Evolutionary conservation across 768 basidiomycete species (phyloP).

Genomic region (Termitomyces sp.): DNA sequence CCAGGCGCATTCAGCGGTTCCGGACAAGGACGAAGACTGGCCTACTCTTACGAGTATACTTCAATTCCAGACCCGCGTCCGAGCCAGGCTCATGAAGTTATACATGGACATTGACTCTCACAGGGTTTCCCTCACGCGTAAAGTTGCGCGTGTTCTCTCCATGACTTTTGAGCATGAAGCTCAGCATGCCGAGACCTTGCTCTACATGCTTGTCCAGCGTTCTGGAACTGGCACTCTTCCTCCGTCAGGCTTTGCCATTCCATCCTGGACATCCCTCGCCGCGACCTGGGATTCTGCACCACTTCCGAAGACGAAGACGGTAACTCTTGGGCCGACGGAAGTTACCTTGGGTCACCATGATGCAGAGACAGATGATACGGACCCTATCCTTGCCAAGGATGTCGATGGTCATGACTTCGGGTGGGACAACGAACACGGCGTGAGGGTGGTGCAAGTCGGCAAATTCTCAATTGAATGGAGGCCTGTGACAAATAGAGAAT

Average conservation of each 20-base stretch:
- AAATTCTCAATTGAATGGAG: conserved; percentile 78
- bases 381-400: conserved; percentile 25
- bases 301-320: conserved; percentile 32
- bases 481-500: conserved; percentile 87
- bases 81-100: conserved; percentile 61
- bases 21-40: conserved; percentile 78
- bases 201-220: conserved; percentile 91
- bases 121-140: conserved; percentile 51
- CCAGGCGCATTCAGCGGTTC: conserved; percentile 88
- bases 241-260: conserved; percentile 67
- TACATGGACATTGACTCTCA: conserved; percentile 64
- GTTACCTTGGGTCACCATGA: conserved; percentile 83
- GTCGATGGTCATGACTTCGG: conserved; percentile 67
- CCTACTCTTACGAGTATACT: conserved; percentile 67
- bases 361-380: conserved; percentile 58
- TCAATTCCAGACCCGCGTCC: conserved; percentile 72
- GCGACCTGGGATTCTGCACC: conserved; percentile 45
- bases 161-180: conserved; percentile 93
- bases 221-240: conserved; percentile 74
- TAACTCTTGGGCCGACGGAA: conserved; percentile 52
- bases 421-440: conserved; percentile 93
- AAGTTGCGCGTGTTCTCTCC: conserved; percentile 73
- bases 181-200: conserved; percentile 84
- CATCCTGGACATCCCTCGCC: conserved; percentile 59
- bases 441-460: conserved; percentile 50